These are phyloP conservation scores for Colletotrichum melonis DNA, from an alignment of 2,329 filamentous ascomycete species.

Conservation along the genomic window DNA sequence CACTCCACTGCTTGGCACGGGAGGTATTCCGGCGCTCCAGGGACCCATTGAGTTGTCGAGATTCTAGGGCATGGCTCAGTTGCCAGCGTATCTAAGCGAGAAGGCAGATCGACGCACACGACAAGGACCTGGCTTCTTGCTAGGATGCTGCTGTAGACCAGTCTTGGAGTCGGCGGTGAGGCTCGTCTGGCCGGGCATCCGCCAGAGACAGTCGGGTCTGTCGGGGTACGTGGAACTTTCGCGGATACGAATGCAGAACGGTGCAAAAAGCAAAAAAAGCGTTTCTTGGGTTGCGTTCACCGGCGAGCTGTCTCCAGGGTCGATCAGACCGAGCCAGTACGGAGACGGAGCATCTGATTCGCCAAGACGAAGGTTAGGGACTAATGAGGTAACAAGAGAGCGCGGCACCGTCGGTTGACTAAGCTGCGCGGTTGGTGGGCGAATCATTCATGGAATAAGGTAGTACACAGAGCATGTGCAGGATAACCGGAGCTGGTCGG, in stretches of 20 bases:
- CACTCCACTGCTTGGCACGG: background rate
- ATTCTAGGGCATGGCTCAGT: background rate
- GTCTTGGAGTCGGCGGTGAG: constrained; percentile 20
- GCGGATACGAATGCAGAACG: constrained; percentile 12
- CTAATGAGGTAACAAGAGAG: background rate
- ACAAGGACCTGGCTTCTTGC: background rate
- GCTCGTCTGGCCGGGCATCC: background rate
- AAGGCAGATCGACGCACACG: background rate
- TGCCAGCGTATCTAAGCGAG: background rate
- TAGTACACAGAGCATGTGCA: background rate
- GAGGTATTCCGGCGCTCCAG: background rate
- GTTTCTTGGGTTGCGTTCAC: background rate
- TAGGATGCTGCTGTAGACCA: background rate
- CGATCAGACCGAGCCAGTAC: background rate
- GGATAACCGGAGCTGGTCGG: background rate
- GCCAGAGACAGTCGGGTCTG: background rate
- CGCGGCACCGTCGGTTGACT: background rate
- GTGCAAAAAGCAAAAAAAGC: constrained; percentile 7
- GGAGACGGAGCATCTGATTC: background rate
- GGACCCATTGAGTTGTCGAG: background rate
- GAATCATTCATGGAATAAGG: background rate
- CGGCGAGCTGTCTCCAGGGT: constrained; percentile 1
- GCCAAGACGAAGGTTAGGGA: background rate
- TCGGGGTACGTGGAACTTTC: background rate
- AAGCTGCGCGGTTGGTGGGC: constrained; percentile 15